These are phyloP conservation scores for Phytophthora pini DNA, from an alignment of 352 stramenopile species.

Conservation along the genomic window DNA sequence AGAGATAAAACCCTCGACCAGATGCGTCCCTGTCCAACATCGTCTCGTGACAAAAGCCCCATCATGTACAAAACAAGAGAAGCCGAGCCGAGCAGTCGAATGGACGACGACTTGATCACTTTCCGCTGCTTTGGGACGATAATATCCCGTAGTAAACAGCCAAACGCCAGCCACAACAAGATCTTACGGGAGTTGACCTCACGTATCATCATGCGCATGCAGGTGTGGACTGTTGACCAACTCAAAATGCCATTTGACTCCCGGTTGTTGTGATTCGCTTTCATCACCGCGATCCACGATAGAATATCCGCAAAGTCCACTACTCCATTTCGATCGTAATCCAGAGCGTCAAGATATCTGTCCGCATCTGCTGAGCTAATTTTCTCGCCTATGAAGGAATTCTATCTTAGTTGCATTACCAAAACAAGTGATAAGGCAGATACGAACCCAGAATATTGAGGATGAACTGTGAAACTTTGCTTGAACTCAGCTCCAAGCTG, in stretches of 20 bases:
- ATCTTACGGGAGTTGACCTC: constrained; percentile 25
- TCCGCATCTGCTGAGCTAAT: constrained; percentile 59
- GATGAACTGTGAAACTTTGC: constrained; percentile 74
- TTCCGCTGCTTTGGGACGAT: constrained; percentile 42
- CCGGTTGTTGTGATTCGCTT: constrained; percentile 53
- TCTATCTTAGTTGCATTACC: not conserved
- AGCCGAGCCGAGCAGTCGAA: constrained; percentile 29
- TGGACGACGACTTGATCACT: constrained; percentile 41
- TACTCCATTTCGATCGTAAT: constrained; percentile 76
- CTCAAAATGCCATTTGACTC: constrained; percentile 25
- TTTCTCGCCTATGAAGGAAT: constrained; percentile 52
- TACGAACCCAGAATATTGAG: constrained; percentile 74
- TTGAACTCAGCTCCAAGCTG: constrained; percentile 60
- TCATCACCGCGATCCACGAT: constrained; percentile 80
- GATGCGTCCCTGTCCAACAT: constrained; percentile 10
- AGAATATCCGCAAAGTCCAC: constrained; percentile 84
- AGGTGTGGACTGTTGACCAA: constrained; percentile 24
- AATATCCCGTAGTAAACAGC: constrained; percentile 44
- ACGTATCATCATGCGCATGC: constrained; percentile 17
- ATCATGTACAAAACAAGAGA: constrained; percentile 42
- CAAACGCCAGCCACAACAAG: constrained; percentile 41
- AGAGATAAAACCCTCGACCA: constrained; percentile 12
- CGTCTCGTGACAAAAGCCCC: constrained; percentile 19
- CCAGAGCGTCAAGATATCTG: constrained; percentile 70
- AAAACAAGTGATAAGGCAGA: not conserved